Conservation (phyloP, 345 rosid genomes). For the Abelmoschus esculentus region DNA sequence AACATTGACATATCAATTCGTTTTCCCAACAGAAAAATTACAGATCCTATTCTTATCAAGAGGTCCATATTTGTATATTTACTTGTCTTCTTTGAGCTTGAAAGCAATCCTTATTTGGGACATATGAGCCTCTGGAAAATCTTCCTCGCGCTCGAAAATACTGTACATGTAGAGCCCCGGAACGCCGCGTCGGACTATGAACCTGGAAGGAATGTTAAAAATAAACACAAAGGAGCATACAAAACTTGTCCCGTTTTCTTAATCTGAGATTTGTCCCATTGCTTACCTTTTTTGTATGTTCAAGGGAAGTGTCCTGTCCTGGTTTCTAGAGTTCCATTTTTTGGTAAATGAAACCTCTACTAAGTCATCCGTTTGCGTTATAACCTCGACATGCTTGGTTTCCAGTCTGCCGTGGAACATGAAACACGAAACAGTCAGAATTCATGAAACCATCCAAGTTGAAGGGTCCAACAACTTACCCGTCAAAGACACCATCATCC, state of each 20-base stretch:
- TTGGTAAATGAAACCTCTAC: conserved; percentile 63
- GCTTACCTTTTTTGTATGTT: conserved; percentile 76
- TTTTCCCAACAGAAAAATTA: neutral
- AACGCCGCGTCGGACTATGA: conserved; percentile 51
- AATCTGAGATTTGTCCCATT: neutral
- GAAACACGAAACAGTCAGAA: neutral
- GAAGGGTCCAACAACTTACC: conserved; percentile 8
- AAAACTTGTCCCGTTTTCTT: neutral
- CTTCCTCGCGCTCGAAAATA: conserved; percentile 57
- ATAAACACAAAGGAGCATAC: neutral
- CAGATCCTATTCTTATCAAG: neutral
- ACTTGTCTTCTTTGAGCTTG: conserved; percentile 60
- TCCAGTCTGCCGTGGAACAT: conserved; percentile 35
- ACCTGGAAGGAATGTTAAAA: conserved; percentile 29
- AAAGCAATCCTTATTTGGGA: conserved; percentile 82
- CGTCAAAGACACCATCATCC: conserved; percentile 45
- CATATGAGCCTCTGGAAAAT: conserved; percentile 85
- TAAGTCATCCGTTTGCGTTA: conserved; percentile 40
- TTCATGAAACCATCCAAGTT: neutral
- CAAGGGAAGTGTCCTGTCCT: conserved; percentile 40
- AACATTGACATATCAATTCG: too few relatives aligned
- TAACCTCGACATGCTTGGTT: conserved; percentile 36
- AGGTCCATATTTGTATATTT: neutral
- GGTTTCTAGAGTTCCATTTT: conserved; percentile 36
- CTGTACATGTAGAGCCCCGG: conserved; percentile 69